Percentiles rank a stretch among this genome's conserved stretches.
Evolutionary conservation across 2,329 filamentous ascomycete genomes (phyloP).

Genomic region (Fulvia fulva): DNA sequence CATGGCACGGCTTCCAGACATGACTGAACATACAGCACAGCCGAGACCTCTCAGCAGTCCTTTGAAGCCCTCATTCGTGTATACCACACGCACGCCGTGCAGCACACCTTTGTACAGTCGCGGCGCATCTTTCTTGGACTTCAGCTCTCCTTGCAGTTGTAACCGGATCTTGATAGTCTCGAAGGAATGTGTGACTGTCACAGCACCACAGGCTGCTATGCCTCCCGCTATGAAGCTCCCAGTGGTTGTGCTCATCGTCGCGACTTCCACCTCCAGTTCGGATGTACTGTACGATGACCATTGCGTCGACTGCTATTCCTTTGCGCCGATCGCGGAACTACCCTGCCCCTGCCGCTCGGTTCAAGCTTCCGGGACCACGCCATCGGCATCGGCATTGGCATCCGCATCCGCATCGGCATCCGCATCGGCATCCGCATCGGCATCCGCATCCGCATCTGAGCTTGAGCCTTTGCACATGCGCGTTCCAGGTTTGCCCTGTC

Average conservation of each 20-base stretch:
- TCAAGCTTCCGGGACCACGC: background rate
- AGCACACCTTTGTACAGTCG: slow-evolving; percentile 87
- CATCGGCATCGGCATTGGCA: no score
- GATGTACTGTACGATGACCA: background rate
- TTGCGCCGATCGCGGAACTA: background rate
- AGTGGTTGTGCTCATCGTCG: slow-evolving; percentile 46
- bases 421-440: no score
- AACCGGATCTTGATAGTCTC: slow-evolving; percentile 98
- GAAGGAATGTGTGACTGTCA: slow-evolving; percentile 96
- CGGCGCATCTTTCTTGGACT: slow-evolving; percentile 77
- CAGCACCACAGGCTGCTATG: slow-evolving; percentile 93
- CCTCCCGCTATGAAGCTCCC: slow-evolving; percentile 89
- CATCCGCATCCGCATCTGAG: no score
- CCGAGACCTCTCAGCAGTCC: slow-evolving; percentile 87
- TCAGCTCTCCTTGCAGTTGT: slow-evolving; percentile 93
- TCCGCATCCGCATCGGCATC: no score
- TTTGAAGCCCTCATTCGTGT: slow-evolving; percentile 80
- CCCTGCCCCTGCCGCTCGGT: background rate
- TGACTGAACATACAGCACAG: slow-evolving; percentile 58
- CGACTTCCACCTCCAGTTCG: background rate
- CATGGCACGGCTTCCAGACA: background rate
- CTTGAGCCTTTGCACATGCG: no score
- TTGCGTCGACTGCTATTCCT: no score
- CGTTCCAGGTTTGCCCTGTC: no score
- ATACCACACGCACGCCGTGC: slow-evolving; percentile 85